phyloP scores from a whole-genome alignment of 306 rosid species.

The Purshia tridentata region DNA sequence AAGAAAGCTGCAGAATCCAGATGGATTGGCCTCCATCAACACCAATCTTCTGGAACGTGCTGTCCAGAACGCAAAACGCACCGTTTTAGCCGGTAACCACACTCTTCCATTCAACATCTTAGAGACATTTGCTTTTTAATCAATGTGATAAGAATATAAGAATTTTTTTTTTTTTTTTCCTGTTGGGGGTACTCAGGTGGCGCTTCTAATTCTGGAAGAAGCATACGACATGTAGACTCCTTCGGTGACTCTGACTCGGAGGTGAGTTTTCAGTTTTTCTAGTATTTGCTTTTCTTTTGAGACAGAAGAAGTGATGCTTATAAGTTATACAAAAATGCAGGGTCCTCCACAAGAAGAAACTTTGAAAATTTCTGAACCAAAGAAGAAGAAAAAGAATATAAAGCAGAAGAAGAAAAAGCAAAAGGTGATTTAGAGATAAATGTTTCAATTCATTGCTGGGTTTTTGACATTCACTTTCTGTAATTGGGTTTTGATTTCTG shows the following conservation, averaged over 20 bases:
- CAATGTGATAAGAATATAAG: background rate
- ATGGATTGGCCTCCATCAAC: conserved; percentile 63
- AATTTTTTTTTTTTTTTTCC: conserved; percentile 3
- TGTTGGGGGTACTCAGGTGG: conserved; percentile 42
- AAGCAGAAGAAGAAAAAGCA: conserved; percentile 51
- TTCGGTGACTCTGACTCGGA: conserved; percentile 58
- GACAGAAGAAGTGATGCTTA: too few species aligned
- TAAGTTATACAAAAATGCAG: conserved; percentile 29
- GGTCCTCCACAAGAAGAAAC: conserved; percentile 45
- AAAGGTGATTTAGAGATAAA: conserved; percentile 44
- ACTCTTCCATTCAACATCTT: background rate
- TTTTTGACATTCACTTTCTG: conserved; percentile 1
- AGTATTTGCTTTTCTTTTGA: background rate
- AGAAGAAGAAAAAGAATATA: conserved; percentile 38
- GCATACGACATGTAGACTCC: conserved; percentile 62
- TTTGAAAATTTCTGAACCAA: conserved; percentile 26
- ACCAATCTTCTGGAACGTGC: conserved; percentile 72
- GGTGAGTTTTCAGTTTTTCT: conserved; percentile 28
- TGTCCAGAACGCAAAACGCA: conserved; percentile 64
- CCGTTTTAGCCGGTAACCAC: conserved; percentile 51
- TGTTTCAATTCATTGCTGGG: conserved; percentile 9
- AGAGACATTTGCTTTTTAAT: background rate
- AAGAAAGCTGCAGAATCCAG: conserved; percentile 68
- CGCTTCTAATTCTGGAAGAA: conserved; percentile 51
- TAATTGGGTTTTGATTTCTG: background rate